These are phyloP conservation scores for Peronosclerospora sorghi DNA, from an alignment of 352 stramenopile species.

Conservation along the genomic window DNA sequence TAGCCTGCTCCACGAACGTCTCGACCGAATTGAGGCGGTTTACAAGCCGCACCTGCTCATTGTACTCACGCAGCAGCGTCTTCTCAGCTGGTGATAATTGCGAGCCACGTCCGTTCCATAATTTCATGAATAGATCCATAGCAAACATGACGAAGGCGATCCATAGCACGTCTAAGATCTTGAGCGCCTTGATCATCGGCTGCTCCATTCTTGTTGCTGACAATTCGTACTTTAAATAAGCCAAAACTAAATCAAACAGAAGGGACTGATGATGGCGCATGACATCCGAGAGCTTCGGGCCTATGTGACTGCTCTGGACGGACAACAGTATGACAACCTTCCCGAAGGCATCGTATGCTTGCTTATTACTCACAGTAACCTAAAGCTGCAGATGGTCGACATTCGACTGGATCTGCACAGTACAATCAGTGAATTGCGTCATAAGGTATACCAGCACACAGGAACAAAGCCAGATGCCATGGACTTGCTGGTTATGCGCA, in stretches of 20 bases:
- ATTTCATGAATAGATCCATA: conserved; percentile 37
- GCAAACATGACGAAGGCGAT: conserved; percentile 48
- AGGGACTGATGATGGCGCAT: conserved; percentile 35
- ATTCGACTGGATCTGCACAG: conserved; percentile 92
- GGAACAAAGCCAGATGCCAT: conserved; percentile 90
- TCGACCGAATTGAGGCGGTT: conserved; percentile 81
- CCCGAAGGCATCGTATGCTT: conserved; percentile 86
- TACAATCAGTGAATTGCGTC: conserved; percentile 82
- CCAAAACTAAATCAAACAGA: not conserved
- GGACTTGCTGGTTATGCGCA: conserved; percentile 53
- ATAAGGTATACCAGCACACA: conserved; percentile 92
- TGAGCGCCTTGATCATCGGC: conserved; percentile 39
- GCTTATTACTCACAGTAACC: conserved; percentile 96
- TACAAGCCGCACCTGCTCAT: conserved; percentile 64
- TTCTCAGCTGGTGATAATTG: conserved; percentile 46
- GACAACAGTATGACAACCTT: conserved; percentile 75
- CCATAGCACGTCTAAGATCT: conserved; percentile 61
- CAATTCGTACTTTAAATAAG: conserved; percentile 20
- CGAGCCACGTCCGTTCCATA: conserved; percentile 40
- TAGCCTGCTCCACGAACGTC: conserved; percentile 83
- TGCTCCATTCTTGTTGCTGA: conserved; percentile 12
- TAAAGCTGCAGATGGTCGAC: conserved; percentile 94
- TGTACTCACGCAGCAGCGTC: conserved; percentile 54
- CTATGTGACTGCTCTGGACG: conserved; percentile 83
- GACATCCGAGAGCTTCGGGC: conserved; percentile 59